A percentile compares a stretch with the other conserved stretches of the same genome.
Conservation (phyloP, 2,329 filamentous ascomycete species). For the Ceratocystis alfenasii region DNA sequence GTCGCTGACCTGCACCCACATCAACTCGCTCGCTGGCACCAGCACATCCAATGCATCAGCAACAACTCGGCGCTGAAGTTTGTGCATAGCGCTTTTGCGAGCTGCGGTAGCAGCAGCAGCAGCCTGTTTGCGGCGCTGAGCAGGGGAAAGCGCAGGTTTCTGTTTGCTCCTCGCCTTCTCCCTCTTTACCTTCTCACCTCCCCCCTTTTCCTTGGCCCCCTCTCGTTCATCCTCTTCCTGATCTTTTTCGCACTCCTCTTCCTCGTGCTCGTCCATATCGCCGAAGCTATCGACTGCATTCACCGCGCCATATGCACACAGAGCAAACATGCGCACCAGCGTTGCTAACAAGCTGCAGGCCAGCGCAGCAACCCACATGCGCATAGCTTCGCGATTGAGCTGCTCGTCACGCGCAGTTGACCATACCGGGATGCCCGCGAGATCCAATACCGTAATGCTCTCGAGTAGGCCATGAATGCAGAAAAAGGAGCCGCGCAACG, state of each 20-base stretch:
- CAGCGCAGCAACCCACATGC: constrained; percentile 58
- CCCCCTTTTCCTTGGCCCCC: too few species aligned
- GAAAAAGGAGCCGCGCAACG: constrained; percentile 46
- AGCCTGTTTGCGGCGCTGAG: not conserved
- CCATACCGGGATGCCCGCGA: constrained; percentile 34
- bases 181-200: constrained; percentile 24
- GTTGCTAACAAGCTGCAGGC: constrained; percentile 38
- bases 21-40: constrained; percentile 47
- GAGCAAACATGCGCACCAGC: constrained; percentile 33
- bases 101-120: not conserved
- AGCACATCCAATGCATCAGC: constrained; percentile 51
- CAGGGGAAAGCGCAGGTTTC: not conserved
- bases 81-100: constrained; percentile 3
- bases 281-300: constrained; percentile 17
- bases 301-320: constrained; percentile 31
- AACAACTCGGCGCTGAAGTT: constrained; percentile 38
- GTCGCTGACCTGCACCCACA: constrained; percentile 44
- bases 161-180: constrained; percentile 26
- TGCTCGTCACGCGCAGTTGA: constrained; percentile 36
- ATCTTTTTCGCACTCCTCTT: constrained; percentile 26
- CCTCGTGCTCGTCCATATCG: constrained; percentile 24
- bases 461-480: constrained; percentile 59
- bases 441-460: constrained; percentile 48
- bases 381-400: constrained; percentile 49
- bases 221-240: constrained; percentile 25